A percentile compares a stretch with the other conserved stretches of the same genome.
Conservation (phyloP, 257 asterid species). For the Coffea eugenioides region DNA sequence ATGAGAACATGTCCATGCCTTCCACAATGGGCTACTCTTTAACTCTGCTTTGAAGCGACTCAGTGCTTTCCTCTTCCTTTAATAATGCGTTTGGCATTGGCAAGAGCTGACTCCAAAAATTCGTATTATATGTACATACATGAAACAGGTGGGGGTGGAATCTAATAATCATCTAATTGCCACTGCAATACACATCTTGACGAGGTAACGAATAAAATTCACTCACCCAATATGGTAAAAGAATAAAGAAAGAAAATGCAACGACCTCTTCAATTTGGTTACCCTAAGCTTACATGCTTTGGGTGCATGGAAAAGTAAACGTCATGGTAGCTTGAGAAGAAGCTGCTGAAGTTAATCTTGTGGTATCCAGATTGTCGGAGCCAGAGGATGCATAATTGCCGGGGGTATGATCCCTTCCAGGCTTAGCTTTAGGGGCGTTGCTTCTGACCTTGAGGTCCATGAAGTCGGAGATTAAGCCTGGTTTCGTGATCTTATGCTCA, state of each 20-base stretch:
- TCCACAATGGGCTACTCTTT: too few relatives aligned
- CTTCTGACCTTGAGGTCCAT: slow-evolving; percentile 74
- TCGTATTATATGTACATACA: too few relatives aligned
- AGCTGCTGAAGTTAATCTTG: slow-evolving; percentile 42
- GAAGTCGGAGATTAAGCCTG: slow-evolving; percentile 88
- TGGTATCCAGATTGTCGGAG: slow-evolving; percentile 38
- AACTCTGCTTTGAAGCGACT: too few relatives aligned
- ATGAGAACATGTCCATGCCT: too few relatives aligned
- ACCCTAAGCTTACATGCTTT: slow-evolving; percentile 18
- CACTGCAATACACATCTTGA: not conserved
- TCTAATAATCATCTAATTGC: not conserved
- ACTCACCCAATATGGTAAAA: not conserved
- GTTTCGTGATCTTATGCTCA: slow-evolving; percentile 57
- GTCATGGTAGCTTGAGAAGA: slow-evolving; percentile 59
- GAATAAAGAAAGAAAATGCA: not conserved
- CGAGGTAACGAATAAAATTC: not conserved
- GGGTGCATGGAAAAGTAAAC: slow-evolving; percentile 31
- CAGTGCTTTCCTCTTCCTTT: too few relatives aligned
- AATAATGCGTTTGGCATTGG: too few relatives aligned
- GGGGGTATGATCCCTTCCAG: slow-evolving; percentile 16
- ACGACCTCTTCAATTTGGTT: not conserved
- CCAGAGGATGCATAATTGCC: slow-evolving; percentile 50
- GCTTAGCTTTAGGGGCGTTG: slow-evolving; percentile 38
- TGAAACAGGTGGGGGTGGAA: not conserved
- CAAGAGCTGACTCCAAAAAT: too few relatives aligned